Evolutionary conservation across 2,329 filamentous ascomycete genomes (phyloP), one percentile per base, ranked within the genome.

Genomic region (Claviceps sp.): DNA sequence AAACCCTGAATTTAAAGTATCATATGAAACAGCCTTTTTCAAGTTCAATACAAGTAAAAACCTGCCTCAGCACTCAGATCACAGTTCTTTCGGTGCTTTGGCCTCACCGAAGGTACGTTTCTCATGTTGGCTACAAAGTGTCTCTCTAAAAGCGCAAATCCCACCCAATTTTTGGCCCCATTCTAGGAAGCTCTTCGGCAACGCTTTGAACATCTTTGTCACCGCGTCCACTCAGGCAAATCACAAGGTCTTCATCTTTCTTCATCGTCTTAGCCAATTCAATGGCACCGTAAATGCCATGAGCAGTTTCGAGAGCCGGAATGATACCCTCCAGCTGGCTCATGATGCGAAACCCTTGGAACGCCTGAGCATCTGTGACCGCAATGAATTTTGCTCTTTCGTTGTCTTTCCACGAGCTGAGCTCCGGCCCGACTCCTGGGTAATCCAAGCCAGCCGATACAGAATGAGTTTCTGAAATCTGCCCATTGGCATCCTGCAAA

Each of bases 151-250:
- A 84, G 38, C 81, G 73, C 60, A 84, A 64, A 59, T 84, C 80
- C 81, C 81, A 84, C 53, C 78, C 89, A 68, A 98, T 97, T 74
- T 85, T 76, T 7, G 93, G 93, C 0, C 93, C 91, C 56, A 98
- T 69, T 59, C 78, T 86, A 17, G 91, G 91, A 64, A 98, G 71
- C 71, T 95, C 89, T 64, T 98, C 93, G 0, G 93, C 93, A 50
- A 98, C 91, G 62, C 88, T 95, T 79, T 98, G 90, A 54, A 98
- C 93, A 65, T 98, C 93, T 81, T 98, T 98, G 70, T 98, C 93
- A 56, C 93, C 93, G 60, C 93, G 77, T 8, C 93, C 93, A 64
- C 87, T 94, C 40, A 98, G 68, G 70, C 91, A 97, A 56, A 98
- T 90, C 54, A 98, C 91, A 30, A 98, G 73, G 63, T 97, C 89